Conservation (phyloP, 1,139 yeast genomes). For the Nakaseomyces kungkrabaensis region DNA sequence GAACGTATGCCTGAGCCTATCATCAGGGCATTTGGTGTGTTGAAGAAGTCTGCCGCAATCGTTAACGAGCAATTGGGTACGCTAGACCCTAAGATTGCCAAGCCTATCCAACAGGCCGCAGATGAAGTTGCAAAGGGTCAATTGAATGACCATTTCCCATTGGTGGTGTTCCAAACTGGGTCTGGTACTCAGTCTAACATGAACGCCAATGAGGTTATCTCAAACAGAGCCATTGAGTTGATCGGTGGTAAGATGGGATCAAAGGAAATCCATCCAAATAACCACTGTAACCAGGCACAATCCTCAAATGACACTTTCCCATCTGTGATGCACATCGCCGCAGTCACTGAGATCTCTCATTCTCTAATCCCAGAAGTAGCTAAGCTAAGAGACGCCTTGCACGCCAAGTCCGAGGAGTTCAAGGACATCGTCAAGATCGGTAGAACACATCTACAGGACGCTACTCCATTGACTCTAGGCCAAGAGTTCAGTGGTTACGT, state of each 20-base stretch:
- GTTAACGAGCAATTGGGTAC: slow-evolving; percentile 77
- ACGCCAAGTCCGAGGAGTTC: slow-evolving; percentile 73
- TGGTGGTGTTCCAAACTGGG: slow-evolving; percentile 97
- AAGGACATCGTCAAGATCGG: slow-evolving; percentile 89
- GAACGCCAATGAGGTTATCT: slow-evolving; percentile 98
- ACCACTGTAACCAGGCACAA: slow-evolving; percentile 97
- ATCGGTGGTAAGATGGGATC: slow-evolving; percentile 89
- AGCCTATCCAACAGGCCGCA: slow-evolving; percentile 87
- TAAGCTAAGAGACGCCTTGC: slow-evolving; percentile 66
- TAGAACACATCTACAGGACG: slow-evolving; percentile 97
- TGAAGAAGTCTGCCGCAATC: slow-evolving; percentile 90
- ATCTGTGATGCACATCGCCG: slow-evolving; percentile 98
- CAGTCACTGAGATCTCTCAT: slow-evolving; percentile 75
- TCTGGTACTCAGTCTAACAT: slow-evolving; percentile 97
- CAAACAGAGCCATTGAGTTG: slow-evolving; percentile 93
- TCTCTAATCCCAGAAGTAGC: slow-evolving; percentile 71
- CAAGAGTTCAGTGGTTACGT: slow-evolving; percentile 97
- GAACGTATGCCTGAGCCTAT: slow-evolving; percentile 90
- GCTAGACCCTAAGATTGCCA: slow-evolving; percentile 72
- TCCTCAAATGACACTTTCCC: slow-evolving; percentile 98
- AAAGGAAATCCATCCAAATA: slow-evolving; percentile 92
- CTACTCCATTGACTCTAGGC: slow-evolving; percentile 94
- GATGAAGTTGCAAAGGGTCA: slow-evolving; percentile 90
- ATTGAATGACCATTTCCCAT: slow-evolving; percentile 87
- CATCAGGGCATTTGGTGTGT: slow-evolving; percentile 81